Evolutionary conservation across 352 stramenopile genomes (phyloP), one percentile per base, ranked within the genome.

Genomic region (Blastocystis sp.): DNA sequence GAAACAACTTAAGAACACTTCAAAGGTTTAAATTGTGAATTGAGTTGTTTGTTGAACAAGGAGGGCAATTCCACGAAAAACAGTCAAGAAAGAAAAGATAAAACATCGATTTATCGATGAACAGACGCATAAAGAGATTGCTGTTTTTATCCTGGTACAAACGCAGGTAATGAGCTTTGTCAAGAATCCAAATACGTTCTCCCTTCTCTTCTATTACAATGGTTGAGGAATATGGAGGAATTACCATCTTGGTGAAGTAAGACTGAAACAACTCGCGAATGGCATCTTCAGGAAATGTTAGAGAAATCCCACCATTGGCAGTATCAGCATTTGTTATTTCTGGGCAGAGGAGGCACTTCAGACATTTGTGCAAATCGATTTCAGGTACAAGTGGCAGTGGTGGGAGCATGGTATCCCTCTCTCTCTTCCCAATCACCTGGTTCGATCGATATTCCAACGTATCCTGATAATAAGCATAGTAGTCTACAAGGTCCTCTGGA

Each of bases 71-170:
- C 50, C 50, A 59, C 13, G 50, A 59, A 59, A 59, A 59, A n/a
- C 20, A 59, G 20, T 59, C 50, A n/a, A 84, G 43, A 64, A 45
- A 66, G 43, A 55, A 84, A 7, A 68, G 43, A 26, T 50, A 84
- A 84, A 84, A 84, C 73, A 84, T 84, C 26, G 73, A 84, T 69
- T 50, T 84, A 15, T 84, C 73, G 37, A 84, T 84, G 53, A 84
- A 84, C 26, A 54, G 47, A 9, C 20, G 43, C 73, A 84, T 84
- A 45, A 84, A 84, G 20, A 43, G 47, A 66, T 26, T 37, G 5
- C 43, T 66, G 41, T 84, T 84, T 9, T 23, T 20, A 50, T 84
- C 50, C 39, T 34, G 13, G 41, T 84, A 84, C 47, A 39, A 23
- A 3, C 29, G 26, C 13, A 84, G 56, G 47, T 84, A 84, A 39